Evolutionary conservation across 129 eudicot species (phyloP), one percentile per base, ranked within the genome.

Genomic region (Centrapalus pauciflorus): DNA sequence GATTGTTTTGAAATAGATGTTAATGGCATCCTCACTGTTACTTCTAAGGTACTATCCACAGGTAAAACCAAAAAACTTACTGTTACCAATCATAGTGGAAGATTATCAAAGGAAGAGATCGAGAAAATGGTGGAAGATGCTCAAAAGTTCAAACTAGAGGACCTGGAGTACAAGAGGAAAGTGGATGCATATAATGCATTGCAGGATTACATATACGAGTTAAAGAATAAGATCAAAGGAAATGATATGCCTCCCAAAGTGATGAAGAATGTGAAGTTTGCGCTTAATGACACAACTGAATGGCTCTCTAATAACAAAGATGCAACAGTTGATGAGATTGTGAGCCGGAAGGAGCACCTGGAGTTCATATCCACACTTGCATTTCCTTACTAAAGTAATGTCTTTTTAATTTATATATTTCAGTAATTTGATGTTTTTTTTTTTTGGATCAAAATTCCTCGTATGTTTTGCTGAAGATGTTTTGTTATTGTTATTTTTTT

Each of bases 91-190:
- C 29, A 11, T 2, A 29, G 19, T 30, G 60, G 71, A 3, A 48
- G 58, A 28, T 66, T 27, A 29, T 29, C 17, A 1, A 29, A 45
- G 60, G 5, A n/a, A 43, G 25, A 64, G 70, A 34, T 60, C 0
- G 19, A 60, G 66, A 60, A 59, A 60, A 33, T 60, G 49, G 30
- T 60, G 48, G 20, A 34, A 19, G 48, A 20, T 33, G 66, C 66
- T 3, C 16, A 60, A 24, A 24, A 41, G 16, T 24, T 61, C 29
- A 61, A 16, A 24, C 10, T 34, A 8, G 50, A 61, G 49, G 66
- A 61, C 50, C 49, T 8, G 35, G 30, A 61, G 19, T 61, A 34
- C 11, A 61, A 61, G 49, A 61, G 66, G 40, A 64, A 64, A 43
- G 56, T 46, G 17, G 11, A 34, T 17, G 50, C 32, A 35, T 19